These are phyloP conservation scores for Gaultheria prostrata DNA, from an alignment of 148 eudicot species.

Conservation along the genomic window DNA sequence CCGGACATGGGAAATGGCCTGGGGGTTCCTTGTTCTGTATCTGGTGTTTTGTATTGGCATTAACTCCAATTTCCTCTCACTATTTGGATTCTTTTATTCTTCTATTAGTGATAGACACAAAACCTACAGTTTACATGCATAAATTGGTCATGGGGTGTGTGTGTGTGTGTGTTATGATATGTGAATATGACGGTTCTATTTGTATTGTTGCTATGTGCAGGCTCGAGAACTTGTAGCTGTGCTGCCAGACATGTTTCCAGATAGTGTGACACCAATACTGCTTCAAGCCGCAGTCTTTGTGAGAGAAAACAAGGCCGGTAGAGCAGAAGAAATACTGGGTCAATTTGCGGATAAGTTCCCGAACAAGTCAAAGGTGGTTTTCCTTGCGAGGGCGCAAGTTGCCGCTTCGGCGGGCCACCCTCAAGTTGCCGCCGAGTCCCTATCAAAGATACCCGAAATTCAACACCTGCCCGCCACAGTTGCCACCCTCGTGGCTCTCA, in stretches of 20 bases:
- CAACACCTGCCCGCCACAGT: conserved; percentile 95
- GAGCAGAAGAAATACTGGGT: conserved; percentile 69
- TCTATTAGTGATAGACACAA: not conserved
- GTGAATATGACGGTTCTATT: not conserved
- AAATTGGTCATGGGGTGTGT: not conserved
- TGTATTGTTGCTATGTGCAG: conserved; percentile 33
- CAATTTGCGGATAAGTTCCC: conserved; percentile 59
- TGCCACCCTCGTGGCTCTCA: conserved; percentile 77
- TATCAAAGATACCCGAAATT: conserved; percentile 65
- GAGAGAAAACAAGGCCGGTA: conserved; percentile 79
- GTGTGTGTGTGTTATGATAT: not conserved
- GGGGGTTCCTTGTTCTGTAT: no score
- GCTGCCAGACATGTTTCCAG: conserved; percentile 63
- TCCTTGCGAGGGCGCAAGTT: conserved; percentile 80
- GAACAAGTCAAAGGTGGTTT: conserved; percentile 43
- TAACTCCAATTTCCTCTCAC: not conserved
- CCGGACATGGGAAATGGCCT: no score
- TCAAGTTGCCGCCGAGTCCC: conserved; percentile 78
- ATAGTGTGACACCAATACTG: conserved; percentile 59
- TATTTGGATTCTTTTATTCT: not conserved
- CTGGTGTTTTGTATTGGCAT: no score
- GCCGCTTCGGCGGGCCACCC: conserved; percentile 87
- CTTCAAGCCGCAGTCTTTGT: conserved; percentile 88
- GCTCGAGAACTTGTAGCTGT: conserved; percentile 78
- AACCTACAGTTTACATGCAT: no score